A percentile compares a stretch with the other conserved stretches of the same genome.
These are phyloP conservation scores for Cavenderia fasciculata DNA, from an alignment of 78 protist genomes.

Conservation along the genomic window DNA sequence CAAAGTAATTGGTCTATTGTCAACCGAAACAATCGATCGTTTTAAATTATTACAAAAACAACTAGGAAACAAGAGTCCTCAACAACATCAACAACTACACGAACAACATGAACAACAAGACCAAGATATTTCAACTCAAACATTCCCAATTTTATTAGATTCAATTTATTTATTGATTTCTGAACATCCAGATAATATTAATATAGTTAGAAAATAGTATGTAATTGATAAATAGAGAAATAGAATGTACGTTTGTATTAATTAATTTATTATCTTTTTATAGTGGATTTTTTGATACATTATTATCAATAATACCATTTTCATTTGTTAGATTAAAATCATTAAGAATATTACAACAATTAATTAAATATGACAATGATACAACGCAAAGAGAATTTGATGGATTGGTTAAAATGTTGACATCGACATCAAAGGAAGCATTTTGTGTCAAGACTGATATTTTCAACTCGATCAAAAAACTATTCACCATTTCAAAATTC, in stretches of 20 bases:
- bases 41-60: neutral
- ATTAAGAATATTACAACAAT: conserved; percentile 57
- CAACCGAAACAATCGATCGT: neutral
- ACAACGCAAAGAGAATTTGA: conserved; percentile 59
- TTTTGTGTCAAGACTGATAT: conserved; percentile 64
- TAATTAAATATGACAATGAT: conserved; percentile 57
- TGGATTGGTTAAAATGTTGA: conserved; percentile 52
- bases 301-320: conserved; percentile 56
- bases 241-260: neutral
- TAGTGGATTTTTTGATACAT: conserved; percentile 38
- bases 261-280: neutral
- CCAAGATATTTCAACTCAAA: neutral
- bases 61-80: neutral
- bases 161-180: conserved; percentile 32
- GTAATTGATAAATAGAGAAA: neutral
- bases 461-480: conserved; percentile 43
- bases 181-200: conserved; percentile 69
- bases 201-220: conserved; percentile 49
- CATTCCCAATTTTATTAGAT: conserved; percentile 58
- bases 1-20: conserved; percentile 27
- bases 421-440: neutral
- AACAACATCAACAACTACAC: neutral
- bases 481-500: conserved; percentile 49
- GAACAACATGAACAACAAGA: conserved; percentile 6
- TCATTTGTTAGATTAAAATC: conserved; percentile 28